Evolutionary conservation across 2,329 filamentous ascomycete genomes (phyloP).

Genomic region (Xylaria sp.): DNA sequence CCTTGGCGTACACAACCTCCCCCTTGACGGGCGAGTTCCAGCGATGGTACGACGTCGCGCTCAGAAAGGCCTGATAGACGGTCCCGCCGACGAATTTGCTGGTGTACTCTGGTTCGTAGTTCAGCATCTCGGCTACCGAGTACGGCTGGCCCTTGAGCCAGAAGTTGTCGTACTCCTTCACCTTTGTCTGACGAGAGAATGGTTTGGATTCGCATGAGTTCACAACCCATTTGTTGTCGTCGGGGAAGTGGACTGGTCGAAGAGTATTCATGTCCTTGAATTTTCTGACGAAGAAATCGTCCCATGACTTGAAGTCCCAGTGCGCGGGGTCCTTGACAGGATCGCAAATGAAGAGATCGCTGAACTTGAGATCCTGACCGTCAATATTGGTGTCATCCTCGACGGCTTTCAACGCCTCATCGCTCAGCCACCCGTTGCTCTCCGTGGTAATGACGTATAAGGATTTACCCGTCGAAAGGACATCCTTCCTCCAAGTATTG

Average conservation of each 20-base stretch:
- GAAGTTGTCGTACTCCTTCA: constrained; percentile 22
- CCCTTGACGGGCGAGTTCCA: constrained; percentile 18
- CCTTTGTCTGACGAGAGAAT: constrained; percentile 21
- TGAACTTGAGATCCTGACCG: constrained; percentile 3
- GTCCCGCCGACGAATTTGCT: constrained; percentile 21
- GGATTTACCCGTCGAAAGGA: constrained; percentile 6
- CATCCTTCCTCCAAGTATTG: constrained; percentile 6
- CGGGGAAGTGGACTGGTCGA: constrained; percentile 6
- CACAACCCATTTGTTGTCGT: constrained; percentile 17
- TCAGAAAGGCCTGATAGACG: constrained; percentile 22
- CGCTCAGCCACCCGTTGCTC: constrained; percentile 2
- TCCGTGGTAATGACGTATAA: constrained; percentile 14
- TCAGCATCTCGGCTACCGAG: constrained; percentile 21
- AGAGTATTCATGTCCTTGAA: neutral
- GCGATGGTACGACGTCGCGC: constrained; percentile 22
- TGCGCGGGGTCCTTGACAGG: neutral
- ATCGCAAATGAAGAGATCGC: constrained; percentile 7
- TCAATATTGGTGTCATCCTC: constrained; percentile 15
- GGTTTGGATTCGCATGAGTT: constrained; percentile 25
- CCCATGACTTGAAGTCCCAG: constrained; percentile 12
- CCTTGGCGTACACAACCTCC: constrained; percentile 12
- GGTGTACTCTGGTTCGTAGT: constrained; percentile 7
- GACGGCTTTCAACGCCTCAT: neutral
- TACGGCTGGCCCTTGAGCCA: constrained; percentile 23
- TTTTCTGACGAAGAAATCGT: constrained; percentile 11